Base-by-base conservation (phyloP, 345 rosid species). In the Corchorus capsularis region DNA sequence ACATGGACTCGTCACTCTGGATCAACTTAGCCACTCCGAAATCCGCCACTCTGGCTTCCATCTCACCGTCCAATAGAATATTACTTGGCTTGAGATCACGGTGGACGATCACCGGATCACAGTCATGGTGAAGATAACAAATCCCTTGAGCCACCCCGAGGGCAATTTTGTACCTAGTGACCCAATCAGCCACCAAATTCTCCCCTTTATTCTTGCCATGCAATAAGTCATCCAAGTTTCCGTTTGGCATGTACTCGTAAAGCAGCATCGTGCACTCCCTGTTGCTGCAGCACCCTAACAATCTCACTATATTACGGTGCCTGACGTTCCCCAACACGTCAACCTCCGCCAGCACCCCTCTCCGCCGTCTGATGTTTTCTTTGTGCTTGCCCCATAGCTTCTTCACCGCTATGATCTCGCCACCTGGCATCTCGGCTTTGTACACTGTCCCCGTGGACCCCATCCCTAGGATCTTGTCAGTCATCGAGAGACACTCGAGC, bases 1-100 rank as follows among this genome's bases (percentile, higher is more conserved):
- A 94, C 99, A 94, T 96, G 27, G 99, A 94, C 85, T 96, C 97
- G 0, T 96, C 92, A 54, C 90, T 68, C 53, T 94, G 97, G 71
- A 96, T 90, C 79, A 96, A 60, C 83, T 96, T 96, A 0, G 99
- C 98, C 68, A 96, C 94, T 27, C 99, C 99, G 79, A 96, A 96
- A 85, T 96, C 99, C 0, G 99, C 99, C 67, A 96, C 99, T 62
- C 99, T 87, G 19, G 99, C 99, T 84, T 94, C 99, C 92, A 94
- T 86, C 81, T 94, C 97, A 11, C 83, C 87, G 80, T 96, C 99
- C 71, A 96, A 75, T 0, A 96, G 76, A 3, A 96, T 96, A 34
- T 96, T 96, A 63, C 97, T 92, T 9, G 99, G 98, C 78, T 96
- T 96, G 6, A 96, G 89, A 62, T 96, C 99, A 0, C 99, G 97